These are phyloP conservation scores for Cajanus cajan DNA, from an alignment of 306 rosid species.

Conservation along the genomic window DNA sequence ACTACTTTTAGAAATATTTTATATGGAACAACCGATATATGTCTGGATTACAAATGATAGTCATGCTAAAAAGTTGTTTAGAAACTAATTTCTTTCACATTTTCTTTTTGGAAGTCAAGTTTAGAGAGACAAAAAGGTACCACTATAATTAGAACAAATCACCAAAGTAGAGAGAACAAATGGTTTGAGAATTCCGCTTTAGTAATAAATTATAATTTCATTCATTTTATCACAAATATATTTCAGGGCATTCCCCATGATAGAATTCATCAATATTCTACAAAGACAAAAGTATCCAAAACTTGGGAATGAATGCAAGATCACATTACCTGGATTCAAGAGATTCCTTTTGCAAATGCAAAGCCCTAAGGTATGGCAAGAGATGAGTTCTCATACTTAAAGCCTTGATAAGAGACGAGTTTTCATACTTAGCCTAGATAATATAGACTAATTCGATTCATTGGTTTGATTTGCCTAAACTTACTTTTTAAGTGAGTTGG, in stretches of 20 bases:
- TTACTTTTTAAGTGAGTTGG: no score
- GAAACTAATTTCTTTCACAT: background rate
- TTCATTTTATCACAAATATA: background rate
- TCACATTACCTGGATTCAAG: slow-evolving; percentile 43
- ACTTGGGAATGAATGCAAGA: background rate
- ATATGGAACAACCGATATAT: background rate
- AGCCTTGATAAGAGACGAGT: no score
- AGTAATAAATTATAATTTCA: background rate
- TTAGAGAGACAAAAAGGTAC: background rate
- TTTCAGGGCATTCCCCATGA: slow-evolving; percentile 7
- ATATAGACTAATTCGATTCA: no score
- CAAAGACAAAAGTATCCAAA: background rate
- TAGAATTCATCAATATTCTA: background rate
- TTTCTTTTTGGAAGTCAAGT: background rate
- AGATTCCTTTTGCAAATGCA: slow-evolving; percentile 29
- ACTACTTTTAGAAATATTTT: background rate
- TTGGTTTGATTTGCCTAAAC: no score
- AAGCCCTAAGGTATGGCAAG: slow-evolving; percentile 34
- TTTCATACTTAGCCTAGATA: no score
- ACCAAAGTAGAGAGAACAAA: background rate
- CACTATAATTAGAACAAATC: background rate
- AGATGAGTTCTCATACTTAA: slow-evolving; percentile 44
- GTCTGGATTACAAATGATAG: background rate
- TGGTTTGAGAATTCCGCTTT: background rate
- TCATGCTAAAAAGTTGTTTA: background rate